A percentile compares a stretch with the other conserved stretches of the same genome.
These are phyloP conservation scores for Solanum peruvianum DNA, from an alignment of 257 asterid species.

Conservation along the genomic window DNA sequence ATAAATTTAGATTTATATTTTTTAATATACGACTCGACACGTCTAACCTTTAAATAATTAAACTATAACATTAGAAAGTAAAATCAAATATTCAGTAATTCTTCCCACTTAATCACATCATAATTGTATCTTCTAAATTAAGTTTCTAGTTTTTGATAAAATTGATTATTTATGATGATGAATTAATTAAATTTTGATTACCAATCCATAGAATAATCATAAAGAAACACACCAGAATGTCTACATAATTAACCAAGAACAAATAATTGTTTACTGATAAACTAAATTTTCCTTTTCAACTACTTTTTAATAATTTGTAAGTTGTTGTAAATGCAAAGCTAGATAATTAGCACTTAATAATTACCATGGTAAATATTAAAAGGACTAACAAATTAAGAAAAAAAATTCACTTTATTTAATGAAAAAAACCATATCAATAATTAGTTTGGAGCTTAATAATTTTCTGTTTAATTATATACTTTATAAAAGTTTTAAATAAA, in stretches of 20 bases:
- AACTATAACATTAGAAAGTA: not conserved
- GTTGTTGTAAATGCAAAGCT: not conserved
- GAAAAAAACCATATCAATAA: not conserved
- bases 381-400: not conserved
- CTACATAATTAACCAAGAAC: not conserved
- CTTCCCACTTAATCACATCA: not conserved
- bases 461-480: too few species aligned
- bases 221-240: not conserved
- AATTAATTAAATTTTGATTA: not conserved
- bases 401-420: not conserved
- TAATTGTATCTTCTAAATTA: not conserved
- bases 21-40: not conserved
- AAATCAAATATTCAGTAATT: not conserved
- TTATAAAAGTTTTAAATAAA: not conserved
- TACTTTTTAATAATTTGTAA: not conserved
- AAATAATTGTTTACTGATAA: not conserved
- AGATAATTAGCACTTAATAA: not conserved
- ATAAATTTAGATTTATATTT: too few species aligned
- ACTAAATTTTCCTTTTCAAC: not conserved
- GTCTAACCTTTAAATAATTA: not conserved
- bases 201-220: not conserved
- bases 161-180: not conserved
- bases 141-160: not conserved
- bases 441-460: not conserved
- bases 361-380: not conserved